Evolutionary conservation across 2,329 filamentous ascomycete species (phyloP).

Genomic region (Cladosporium sp.): DNA sequence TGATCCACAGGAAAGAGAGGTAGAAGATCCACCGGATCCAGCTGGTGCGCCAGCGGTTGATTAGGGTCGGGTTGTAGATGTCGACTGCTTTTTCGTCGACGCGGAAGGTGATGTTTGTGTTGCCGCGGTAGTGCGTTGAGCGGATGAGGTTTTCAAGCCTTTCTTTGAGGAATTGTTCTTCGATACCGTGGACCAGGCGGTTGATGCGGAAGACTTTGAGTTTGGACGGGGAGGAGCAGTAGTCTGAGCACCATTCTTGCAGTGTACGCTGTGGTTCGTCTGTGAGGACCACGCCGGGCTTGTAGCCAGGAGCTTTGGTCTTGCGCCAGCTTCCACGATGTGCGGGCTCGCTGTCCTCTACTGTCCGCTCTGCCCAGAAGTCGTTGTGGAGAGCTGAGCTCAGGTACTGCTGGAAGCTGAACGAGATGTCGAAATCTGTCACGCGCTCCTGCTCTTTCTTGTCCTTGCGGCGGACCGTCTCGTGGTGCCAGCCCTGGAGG

Average conservation of each 20-base stretch:
- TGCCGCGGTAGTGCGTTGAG: slow-evolving; percentile 64
- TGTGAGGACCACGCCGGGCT: slow-evolving; percentile 45
- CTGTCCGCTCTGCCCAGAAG: slow-evolving; percentile 38
- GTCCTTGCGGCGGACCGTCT: slow-evolving; percentile 21
- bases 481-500: slow-evolving; percentile 26
- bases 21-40: slow-evolving; percentile 65
- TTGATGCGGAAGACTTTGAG: slow-evolving; percentile 50
- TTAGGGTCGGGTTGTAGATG: slow-evolving; percentile 58
- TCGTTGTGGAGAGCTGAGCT: slow-evolving; percentile 15
- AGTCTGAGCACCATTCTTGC: slow-evolving; percentile 65
- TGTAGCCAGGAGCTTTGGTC: slow-evolving; percentile 45
- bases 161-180: slow-evolving; percentile 50
- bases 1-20: slow-evolving; percentile 63
- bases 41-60: slow-evolving; percentile 63
- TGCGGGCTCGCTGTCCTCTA: slow-evolving; percentile 56
- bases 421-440: slow-evolving; percentile 24
- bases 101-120: slow-evolving; percentile 57
- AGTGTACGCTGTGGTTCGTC: slow-evolving; percentile 37
- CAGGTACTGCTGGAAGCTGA: slow-evolving; percentile 21
- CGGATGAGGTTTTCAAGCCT: slow-evolving; percentile 56
- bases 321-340: slow-evolving; percentile 61
- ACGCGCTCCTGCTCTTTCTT: slow-evolving; percentile 27
- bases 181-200: slow-evolving; percentile 55
- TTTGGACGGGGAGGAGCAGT: slow-evolving; percentile 54
- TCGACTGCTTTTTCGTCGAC: slow-evolving; percentile 54